These are phyloP conservation scores for Kuraishia cidri DNA, from an alignment of 805 yeast species.

Conservation along the genomic window DNA sequence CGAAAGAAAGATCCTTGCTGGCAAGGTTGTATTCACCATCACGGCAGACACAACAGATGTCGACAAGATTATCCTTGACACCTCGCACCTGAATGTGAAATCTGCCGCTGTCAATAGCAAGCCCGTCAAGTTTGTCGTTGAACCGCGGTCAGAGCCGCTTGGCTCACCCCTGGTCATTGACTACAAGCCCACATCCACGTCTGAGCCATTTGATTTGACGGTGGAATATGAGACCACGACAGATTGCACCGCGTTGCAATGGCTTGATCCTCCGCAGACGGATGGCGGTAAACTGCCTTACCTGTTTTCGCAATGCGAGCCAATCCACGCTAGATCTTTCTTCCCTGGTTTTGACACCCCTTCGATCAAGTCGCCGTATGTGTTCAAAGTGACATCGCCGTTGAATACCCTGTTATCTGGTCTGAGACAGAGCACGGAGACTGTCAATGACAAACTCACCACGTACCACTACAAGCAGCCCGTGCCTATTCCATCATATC, in stretches of 20 bases:
- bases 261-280: slow-evolving; percentile 68
- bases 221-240: slow-evolving; percentile 63
- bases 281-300: slow-evolving; percentile 63
- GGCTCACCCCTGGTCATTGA: slow-evolving; percentile 46
- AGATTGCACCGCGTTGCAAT: slow-evolving; percentile 78
- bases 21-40: slow-evolving; percentile 44
- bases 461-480: slow-evolving; percentile 54
- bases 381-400: slow-evolving; percentile 50
- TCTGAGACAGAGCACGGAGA: slow-evolving; percentile 10
- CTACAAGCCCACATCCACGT: slow-evolving; percentile 7
- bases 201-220: slow-evolving; percentile 16
- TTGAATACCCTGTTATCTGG: slow-evolving; percentile 74
- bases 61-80: slow-evolving; percentile 48
- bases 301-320: slow-evolving; percentile 85
- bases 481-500: slow-evolving; percentile 79
- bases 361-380: slow-evolving; percentile 60
- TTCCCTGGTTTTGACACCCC: slow-evolving; percentile 93
- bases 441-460: slow-evolving; percentile 20
- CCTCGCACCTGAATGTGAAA: slow-evolving; percentile 49
- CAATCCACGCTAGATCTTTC: slow-evolving; percentile 81
- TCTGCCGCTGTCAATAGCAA: slow-evolving; percentile 33
- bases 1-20: slow-evolving; percentile 38
- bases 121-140: slow-evolving; percentile 21
- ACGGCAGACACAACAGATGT: slow-evolving; percentile 15
- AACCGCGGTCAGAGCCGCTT: slow-evolving; percentile 38